Base-by-base conservation (phyloP, 257 asterid species). In the Penstemon barbatus region DNA sequence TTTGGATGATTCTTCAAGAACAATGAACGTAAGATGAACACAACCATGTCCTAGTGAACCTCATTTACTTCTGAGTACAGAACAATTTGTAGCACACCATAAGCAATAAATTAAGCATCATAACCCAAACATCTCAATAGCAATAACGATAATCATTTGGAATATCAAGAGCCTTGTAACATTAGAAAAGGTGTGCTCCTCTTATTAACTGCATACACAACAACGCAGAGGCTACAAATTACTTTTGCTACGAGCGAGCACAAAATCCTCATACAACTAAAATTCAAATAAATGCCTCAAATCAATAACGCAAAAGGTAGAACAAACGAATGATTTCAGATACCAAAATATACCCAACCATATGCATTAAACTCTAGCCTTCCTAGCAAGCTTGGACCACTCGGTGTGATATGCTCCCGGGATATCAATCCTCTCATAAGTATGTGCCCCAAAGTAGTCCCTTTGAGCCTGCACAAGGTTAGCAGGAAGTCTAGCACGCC, bases 381-480 rank as follows among this genome's bases (percentile, higher is more conserved):
- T 86, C 54, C 82, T 80, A 53, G 97, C 97, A 71, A 87, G 94
- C 88, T 89, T 92, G 44, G 96, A 80, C 98, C 98, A 92, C 86
- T 92, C 98, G 1, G 97, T 92, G 68, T 92, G 98, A 61, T 71
- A 86, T 6, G 96, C 62, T 59, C 98, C 97, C 0, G 86, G 66
- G 71, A 57, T 71, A 67, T 92, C 98, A 60, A 77, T 69, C 84
- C 97, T 87, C 77, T 92, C 97, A 48, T 92, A 92, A 15, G 98
- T 89, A 78, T 92, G 98, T 0, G 97, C 98, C 77, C 98, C 97
- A 45, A 92, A 92, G 71, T 84, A 92, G 76, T 92, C 98, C 87
- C 97, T 83, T 68, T 92, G 97, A 61, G 96, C 98, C 84, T 92
- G 98, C 75, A 92, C 98, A 65, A 92, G 95, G 77, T 92, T 92